A percentile compares a stretch with the other conserved stretches of the same genome.
Evolutionary conservation across 257 asterid species (phyloP).

Genomic region (Striga asiatica): DNA sequence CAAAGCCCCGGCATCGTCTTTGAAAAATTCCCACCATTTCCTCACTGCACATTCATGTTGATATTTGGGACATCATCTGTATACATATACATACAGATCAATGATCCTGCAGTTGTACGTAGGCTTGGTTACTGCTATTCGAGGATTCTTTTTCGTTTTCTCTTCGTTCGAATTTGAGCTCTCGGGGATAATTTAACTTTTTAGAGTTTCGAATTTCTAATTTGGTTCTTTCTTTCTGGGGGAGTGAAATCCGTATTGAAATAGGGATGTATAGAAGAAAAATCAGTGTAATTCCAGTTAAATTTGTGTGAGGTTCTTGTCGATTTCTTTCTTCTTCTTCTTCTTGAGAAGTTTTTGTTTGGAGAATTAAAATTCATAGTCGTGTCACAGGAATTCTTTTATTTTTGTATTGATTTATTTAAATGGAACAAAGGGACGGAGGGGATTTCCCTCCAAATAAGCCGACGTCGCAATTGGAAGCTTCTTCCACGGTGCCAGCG

Average conservation of each 20-base stretch:
- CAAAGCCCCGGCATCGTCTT: too few relatives aligned
- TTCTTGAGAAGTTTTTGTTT: slow-evolving; percentile 6
- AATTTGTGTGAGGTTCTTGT: slow-evolving; percentile 10
- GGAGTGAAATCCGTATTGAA: slow-evolving; percentile 1
- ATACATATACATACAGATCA: slow-evolving; percentile 10
- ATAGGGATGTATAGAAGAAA: neutral
- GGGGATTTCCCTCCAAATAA: slow-evolving; percentile 66
- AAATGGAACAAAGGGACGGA: slow-evolving; percentile 74
- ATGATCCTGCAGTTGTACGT: slow-evolving; percentile 9
- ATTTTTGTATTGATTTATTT: slow-evolving; percentile 12
- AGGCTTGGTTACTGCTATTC: slow-evolving; percentile 14
- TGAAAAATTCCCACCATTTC: too few relatives aligned
- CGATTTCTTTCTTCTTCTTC: neutral
- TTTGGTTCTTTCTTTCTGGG: slow-evolving; percentile 5
- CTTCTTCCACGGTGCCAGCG: slow-evolving; percentile 31
- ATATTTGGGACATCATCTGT: neutral
- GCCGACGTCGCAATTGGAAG: slow-evolving; percentile 40
- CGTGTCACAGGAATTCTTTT: slow-evolving; percentile 8
- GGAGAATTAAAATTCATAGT: slow-evolving; percentile 18
- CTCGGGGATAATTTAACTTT: slow-evolving; percentile 14
- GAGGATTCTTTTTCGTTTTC: slow-evolving; percentile 12
- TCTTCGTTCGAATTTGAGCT: slow-evolving; percentile 46
- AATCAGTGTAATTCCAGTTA: slow-evolving; percentile 17
- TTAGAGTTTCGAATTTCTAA: neutral
- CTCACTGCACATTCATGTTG: too few relatives aligned